These are phyloP conservation scores for Diophrys sp. DNA, from an alignment of 73 alveolate genomes.

Conservation along the genomic window DNA sequence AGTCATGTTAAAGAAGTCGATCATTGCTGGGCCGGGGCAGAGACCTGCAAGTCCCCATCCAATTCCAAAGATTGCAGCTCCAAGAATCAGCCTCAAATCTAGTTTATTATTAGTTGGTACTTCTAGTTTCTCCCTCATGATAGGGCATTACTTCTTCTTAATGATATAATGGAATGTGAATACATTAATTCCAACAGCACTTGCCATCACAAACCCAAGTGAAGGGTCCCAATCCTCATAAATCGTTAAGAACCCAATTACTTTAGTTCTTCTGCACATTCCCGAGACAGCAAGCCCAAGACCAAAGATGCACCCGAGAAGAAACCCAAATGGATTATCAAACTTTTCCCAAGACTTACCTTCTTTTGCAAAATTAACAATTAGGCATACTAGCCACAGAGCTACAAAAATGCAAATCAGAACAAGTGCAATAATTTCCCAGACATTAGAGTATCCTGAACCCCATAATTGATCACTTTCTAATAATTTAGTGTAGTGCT, in stretches of 20 bases:
- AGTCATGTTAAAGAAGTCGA: slow-evolving; percentile 48
- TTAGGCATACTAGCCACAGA: no score
- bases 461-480: slow-evolving; percentile 94
- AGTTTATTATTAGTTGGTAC: slow-evolving; percentile 63
- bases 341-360: no score
- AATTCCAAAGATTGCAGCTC: slow-evolving; percentile 94
- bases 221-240: slow-evolving; percentile 92
- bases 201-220: slow-evolving; percentile 87
- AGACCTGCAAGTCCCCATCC: slow-evolving; percentile 98
- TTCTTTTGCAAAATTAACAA: no score
- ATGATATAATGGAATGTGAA: slow-evolving; percentile 75
- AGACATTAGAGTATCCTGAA: slow-evolving; percentile 72
- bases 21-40: slow-evolving; percentile 98
- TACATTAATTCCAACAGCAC: slow-evolving; percentile 87
- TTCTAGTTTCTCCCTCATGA: slow-evolving; percentile 51
- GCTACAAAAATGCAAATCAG: not conserved
- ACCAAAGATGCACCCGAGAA: slow-evolving; percentile 78
- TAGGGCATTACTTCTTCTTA: slow-evolving; percentile 51
- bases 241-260: slow-evolving; percentile 80
- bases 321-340: no score
- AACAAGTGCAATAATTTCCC: not conserved
- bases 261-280: slow-evolving; percentile 87
- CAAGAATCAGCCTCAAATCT: slow-evolving; percentile 82
- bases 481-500: slow-evolving; percentile 76
- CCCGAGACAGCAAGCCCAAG: slow-evolving; percentile 91